Conservation (phyloP, 108 stramenopile genomes). For the Discostella pseudostelligera region DNA sequence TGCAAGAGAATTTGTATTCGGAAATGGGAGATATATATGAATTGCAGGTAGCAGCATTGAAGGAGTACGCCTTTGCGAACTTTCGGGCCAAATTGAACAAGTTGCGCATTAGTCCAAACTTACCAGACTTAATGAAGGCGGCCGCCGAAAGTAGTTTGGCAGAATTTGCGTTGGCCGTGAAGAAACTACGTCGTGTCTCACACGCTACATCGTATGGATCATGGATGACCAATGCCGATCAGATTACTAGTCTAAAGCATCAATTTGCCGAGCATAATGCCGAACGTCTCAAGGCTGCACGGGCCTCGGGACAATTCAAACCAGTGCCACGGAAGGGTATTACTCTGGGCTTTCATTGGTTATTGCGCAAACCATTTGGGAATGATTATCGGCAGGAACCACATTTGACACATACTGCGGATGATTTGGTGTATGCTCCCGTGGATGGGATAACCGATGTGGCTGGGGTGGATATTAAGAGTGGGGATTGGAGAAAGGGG, state of each 20-base stretch:
- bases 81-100: slow-evolving; percentile 67
- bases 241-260: slow-evolving; percentile 35
- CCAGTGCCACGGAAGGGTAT: slow-evolving; percentile 87
- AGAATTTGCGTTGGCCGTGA: slow-evolving; percentile 57
- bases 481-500: slow-evolving; percentile 80
- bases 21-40: slow-evolving; percentile 65
- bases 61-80: slow-evolving; percentile 58
- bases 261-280: slow-evolving; percentile 61
- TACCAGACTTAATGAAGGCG: slow-evolving; percentile 69
- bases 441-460: slow-evolving; percentile 75
- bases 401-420: slow-evolving; percentile 70
- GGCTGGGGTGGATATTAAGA: slow-evolving; percentile 50
- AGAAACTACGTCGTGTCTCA: slow-evolving; percentile 39
- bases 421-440: slow-evolving; percentile 77
- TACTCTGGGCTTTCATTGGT: slow-evolving; percentile 88
- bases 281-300: slow-evolving; percentile 71
- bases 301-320: slow-evolving; percentile 72
- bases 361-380: slow-evolving; percentile 91
- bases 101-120: slow-evolving; percentile 66
- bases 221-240: slow-evolving; percentile 50
- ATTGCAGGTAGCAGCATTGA: slow-evolving; percentile 55
- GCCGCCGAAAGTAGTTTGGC: slow-evolving; percentile 49
- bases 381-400: slow-evolving; percentile 86
- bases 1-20: slow-evolving; percentile 54
- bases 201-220: slow-evolving; percentile 14